These are phyloP conservation scores for Tetrastigma voinierianum DNA, from an alignment of 164 flowering plant genomes.

Conservation along the genomic window DNA sequence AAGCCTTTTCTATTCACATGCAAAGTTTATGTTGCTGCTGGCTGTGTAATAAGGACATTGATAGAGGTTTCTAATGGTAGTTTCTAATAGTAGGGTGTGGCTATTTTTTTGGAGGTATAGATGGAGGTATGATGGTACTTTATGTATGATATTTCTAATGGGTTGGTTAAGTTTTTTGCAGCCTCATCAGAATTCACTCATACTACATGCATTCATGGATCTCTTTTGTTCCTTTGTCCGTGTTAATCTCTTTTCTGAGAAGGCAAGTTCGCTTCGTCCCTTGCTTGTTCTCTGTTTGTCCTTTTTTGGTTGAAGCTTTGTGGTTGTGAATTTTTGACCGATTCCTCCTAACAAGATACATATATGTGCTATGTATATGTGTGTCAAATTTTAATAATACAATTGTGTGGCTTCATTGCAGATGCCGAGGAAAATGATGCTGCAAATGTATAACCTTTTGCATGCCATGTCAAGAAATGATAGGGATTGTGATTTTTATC, in stretches of 20 bases:
- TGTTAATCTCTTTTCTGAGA: constrained; percentile 85
- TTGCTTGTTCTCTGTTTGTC: not conserved
- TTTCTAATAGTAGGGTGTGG: no score
- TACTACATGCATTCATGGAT: constrained; percentile 97
- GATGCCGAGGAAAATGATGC: constrained; percentile 98
- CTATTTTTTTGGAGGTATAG: not conserved
- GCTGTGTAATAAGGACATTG: not conserved
- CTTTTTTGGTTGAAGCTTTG: not conserved
- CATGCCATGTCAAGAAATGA: constrained; percentile 75
- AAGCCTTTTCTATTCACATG: not conserved
- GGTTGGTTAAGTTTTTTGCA: constrained; percentile 48
- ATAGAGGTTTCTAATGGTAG: not conserved
- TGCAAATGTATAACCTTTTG: constrained; percentile 89
- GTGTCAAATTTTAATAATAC: not conserved
- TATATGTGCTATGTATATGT: not conserved
- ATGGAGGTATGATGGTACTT: not conserved
- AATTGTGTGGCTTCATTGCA: constrained; percentile 26
- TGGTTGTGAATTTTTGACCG: not conserved
- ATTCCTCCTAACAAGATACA: not conserved
- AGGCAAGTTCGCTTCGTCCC: constrained; percentile 42
- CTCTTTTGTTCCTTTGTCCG: constrained; percentile 92
- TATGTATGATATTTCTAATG: constrained; percentile 21
- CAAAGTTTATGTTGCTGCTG: not conserved
- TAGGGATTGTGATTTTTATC: constrained; percentile 93
- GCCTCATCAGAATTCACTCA: constrained; percentile 97